These are phyloP conservation scores for Poterioochromonas sp. DNA, from an alignment of 352 stramenopile species.

Conservation along the genomic window DNA sequence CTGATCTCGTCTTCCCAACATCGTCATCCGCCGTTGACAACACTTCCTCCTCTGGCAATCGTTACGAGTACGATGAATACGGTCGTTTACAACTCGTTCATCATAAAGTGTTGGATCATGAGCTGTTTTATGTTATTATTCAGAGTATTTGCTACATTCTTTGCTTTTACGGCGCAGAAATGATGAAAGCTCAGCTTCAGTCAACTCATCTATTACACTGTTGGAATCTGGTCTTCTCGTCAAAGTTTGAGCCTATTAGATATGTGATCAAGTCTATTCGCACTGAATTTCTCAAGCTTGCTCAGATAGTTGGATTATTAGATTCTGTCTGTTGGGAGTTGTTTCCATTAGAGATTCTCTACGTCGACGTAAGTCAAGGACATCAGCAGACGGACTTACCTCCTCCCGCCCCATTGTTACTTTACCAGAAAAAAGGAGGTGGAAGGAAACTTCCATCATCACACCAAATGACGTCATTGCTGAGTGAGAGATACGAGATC, in stretches of 20 bases:
- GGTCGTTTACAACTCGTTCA: background rate
- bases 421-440: background rate
- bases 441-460: background rate
- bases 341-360: background rate
- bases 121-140: background rate
- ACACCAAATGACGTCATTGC: background rate
- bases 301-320: background rate
- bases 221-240: background rate
- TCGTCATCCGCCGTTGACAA: background rate
- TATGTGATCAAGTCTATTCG: background rate
- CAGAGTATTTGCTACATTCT: slow-evolving; percentile 6
- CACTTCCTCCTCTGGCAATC: background rate
- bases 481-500: background rate
- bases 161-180: slow-evolving; percentile 19
- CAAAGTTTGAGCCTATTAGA: background rate
- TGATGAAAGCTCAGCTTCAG: background rate
- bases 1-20: background rate
- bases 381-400: background rate
- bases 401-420: background rate
- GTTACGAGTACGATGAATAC: slow-evolving; percentile 11
- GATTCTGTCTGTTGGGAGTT: no score
- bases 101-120: background rate
- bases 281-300: slow-evolving; percentile 1
- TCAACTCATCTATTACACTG: background rate
- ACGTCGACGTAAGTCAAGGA: background rate